Conservation (phyloP, 345 rosid species). For the Eucalyptus paniculata region DNA sequence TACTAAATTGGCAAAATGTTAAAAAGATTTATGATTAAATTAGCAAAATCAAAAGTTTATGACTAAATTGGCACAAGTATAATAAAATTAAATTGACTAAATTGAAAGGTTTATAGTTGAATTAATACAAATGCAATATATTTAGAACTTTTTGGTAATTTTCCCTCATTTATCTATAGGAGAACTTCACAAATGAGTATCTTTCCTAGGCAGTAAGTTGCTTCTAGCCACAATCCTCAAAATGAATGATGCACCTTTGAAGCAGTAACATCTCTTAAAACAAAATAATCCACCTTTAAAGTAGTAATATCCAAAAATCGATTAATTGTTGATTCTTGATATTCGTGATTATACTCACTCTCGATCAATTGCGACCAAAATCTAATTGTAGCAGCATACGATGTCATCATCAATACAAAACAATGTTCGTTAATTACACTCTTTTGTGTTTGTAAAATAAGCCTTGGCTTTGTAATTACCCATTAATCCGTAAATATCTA, state of each 20-base stretch:
- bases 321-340: background rate
- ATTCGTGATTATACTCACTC: background rate
- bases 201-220: background rate
- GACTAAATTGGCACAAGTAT: accelerated
- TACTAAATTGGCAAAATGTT: too few species aligned
- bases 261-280: background rate
- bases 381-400: background rate
- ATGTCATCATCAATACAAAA: background rate
- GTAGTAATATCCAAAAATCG: background rate
- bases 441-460: background rate
- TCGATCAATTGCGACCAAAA: background rate
- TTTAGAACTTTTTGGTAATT: too few species aligned
- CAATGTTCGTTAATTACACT: background rate
- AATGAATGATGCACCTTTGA: background rate
- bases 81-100: too few species aligned
- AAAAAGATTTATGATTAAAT: too few species aligned
- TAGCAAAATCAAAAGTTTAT: too few species aligned
- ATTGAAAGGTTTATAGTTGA: too few species aligned
- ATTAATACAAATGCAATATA: too few species aligned
- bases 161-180: background rate
- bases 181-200: background rate
- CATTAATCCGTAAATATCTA: background rate
- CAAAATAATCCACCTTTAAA: background rate
- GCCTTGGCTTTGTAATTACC: background rate
- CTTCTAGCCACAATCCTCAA: background rate